phyloP scores from a whole-genome alignment of 306 rosid species.

The Ormosia semicastrata region DNA sequence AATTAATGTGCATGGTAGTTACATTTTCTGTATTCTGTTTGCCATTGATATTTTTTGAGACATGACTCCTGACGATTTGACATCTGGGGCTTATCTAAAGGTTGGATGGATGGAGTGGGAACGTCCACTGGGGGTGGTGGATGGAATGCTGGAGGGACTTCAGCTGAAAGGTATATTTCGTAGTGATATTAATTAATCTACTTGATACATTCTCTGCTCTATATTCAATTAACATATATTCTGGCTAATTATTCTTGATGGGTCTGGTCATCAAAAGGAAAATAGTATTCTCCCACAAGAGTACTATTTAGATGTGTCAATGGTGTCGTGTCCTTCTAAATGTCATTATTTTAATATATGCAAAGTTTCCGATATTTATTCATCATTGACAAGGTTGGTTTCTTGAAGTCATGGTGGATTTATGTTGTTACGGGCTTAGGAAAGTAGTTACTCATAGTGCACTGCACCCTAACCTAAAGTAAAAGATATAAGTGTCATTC shows the following conservation, averaged over 20 bases:
- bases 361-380: no score
- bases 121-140: slow-evolving; percentile 59
- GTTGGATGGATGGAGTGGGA: slow-evolving; percentile 73
- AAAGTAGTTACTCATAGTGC: neutral
- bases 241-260: neutral
- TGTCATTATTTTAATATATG: neutral
- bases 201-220: neutral
- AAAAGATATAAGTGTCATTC: neutral
- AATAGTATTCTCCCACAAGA: no score
- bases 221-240: neutral
- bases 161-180: slow-evolving; percentile 57
- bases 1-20: neutral
- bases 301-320: neutral
- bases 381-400: no score
- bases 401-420: no score
- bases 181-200: slow-evolving; percentile 4
- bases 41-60: slow-evolving; percentile 11
- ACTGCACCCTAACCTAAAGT: neutral
- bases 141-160: slow-evolving; percentile 58
- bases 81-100: slow-evolving; percentile 38
- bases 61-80: slow-evolving; percentile 28
- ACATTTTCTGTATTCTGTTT: slow-evolving; percentile 7
- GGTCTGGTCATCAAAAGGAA: neutral
- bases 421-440: no score
- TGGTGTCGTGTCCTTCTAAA: neutral